phyloP scores from a whole-genome alignment of 306 rosid species.

The Vigna unguiculata region DNA sequence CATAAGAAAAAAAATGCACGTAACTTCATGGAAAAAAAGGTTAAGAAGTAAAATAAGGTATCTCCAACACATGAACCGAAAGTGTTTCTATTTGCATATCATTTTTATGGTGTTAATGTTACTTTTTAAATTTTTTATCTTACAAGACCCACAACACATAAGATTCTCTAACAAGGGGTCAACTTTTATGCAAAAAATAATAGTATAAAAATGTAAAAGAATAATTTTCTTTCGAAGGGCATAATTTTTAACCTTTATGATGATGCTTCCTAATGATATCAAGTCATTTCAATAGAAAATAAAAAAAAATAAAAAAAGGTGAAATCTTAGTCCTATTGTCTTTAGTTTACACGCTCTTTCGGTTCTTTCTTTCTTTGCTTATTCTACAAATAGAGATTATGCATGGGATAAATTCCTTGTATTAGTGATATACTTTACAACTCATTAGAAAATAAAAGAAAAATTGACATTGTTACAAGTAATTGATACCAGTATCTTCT shows the following conservation, averaged over 20 bases:
- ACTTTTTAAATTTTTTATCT: neutral
- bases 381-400: slow-evolving; percentile 41
- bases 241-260: slow-evolving; percentile 12
- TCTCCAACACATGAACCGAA: neutral
- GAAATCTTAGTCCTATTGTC: neutral
- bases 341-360: slow-evolving; percentile 36
- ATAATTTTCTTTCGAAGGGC: slow-evolving; percentile 13
- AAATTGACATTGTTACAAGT: slow-evolving; percentile 14
- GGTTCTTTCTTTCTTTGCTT: slow-evolving; percentile 34
- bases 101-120: neutral
- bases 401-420: slow-evolving; percentile 45
- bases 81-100: neutral
- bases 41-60: neutral
- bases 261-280: slow-evolving; percentile 41
- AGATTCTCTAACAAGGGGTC: neutral
- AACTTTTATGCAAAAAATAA: slow-evolving; percentile 1
- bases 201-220: neutral
- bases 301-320: neutral
- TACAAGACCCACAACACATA: neutral
- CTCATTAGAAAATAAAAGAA: slow-evolving; percentile 34
- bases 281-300: slow-evolving; percentile 12
- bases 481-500: slow-evolving; percentile 42
- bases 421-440: slow-evolving; percentile 48
- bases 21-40: neutral
- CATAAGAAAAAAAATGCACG: too few species aligned